phyloP scores from a whole-genome alignment of 1,284 basidiomycete species.

The Retiboletus flavoniger region DNA sequence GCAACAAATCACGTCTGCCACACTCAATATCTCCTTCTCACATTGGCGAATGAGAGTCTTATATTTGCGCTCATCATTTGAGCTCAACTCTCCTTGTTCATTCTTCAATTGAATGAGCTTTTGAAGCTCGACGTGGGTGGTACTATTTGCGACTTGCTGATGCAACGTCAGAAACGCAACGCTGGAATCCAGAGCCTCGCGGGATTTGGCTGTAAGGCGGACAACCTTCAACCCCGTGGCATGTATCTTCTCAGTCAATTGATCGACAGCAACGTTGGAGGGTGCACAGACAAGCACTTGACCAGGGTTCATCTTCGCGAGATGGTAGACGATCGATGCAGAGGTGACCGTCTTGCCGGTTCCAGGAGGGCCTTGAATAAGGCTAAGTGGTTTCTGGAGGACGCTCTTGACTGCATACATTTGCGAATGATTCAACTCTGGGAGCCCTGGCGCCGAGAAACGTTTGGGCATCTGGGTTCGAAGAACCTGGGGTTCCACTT shows the following conservation, averaged over 20 bases:
- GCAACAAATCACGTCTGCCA: slow-evolving; percentile 97
- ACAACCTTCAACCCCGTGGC: slow-evolving; percentile 96
- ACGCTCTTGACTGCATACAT: slow-evolving; percentile 99
- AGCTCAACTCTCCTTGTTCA: slow-evolving; percentile 95
- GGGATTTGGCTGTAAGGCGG: slow-evolving; percentile 94
- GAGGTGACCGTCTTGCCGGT: slow-evolving; percentile 99
- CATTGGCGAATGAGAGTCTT: slow-evolving; percentile 93
- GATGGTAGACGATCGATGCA: slow-evolving; percentile 98
- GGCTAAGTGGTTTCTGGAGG: slow-evolving; percentile 94
- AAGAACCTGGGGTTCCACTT: slow-evolving; percentile 87
- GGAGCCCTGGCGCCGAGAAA: slow-evolving; percentile 95
- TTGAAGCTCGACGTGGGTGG: slow-evolving; percentile 91
- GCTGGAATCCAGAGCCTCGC: slow-evolving; percentile 94
- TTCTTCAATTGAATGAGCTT: slow-evolving; percentile 98
- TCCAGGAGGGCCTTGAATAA: slow-evolving; percentile 98
- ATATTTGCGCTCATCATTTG: slow-evolving; percentile 96
- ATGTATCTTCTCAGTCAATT: slow-evolving; percentile 98
- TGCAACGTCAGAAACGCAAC: slow-evolving; percentile 94
- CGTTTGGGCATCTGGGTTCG: slow-evolving; percentile 94
- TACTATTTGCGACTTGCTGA: slow-evolving; percentile 95
- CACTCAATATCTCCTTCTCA: slow-evolving; percentile 94
- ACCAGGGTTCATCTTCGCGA: slow-evolving; percentile 99
- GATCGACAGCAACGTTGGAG: slow-evolving; percentile 99
- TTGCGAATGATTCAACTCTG: slow-evolving; percentile 98
- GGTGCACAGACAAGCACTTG: slow-evolving; percentile 99